Evolutionary conservation across 257 asterid genomes (phyloP).

Genomic region (Marsdenia floribunda): DNA sequence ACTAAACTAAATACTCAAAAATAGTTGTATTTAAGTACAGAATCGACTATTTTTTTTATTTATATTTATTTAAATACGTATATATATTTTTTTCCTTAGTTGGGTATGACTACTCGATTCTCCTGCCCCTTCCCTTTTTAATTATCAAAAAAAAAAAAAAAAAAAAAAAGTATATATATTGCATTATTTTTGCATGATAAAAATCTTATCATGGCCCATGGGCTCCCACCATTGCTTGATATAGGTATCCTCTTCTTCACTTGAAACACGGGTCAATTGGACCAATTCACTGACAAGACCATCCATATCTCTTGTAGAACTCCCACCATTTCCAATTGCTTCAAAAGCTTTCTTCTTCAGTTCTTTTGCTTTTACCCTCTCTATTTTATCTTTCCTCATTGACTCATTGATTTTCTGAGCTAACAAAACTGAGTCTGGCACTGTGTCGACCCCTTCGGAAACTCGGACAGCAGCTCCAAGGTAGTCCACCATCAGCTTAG

Average conservation of each 20-base stretch:
- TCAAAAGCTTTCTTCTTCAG: constrained; percentile 38
- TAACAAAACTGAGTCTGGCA: constrained; percentile 49
- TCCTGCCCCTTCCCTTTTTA: too few species aligned
- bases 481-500: constrained; percentile 46
- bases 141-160: too few species aligned
- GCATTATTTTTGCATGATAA: too few species aligned
- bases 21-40: too few species aligned
- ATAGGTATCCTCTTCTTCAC: not conserved
- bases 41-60: too few species aligned
- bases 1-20: too few species aligned
- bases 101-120: too few species aligned
- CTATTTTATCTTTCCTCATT: constrained; percentile 26
- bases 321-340: constrained; percentile 47
- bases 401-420: constrained; percentile 39
- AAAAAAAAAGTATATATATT: too few species aligned
- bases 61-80: too few species aligned
- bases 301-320: constrained; percentile 43
- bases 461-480: constrained; percentile 34
- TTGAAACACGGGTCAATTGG: constrained; percentile 11
- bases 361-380: constrained; percentile 42
- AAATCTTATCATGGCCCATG: too few species aligned
- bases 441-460: constrained; percentile 40
- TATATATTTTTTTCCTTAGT: too few species aligned
- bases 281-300: constrained; percentile 32
- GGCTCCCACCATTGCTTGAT: not conserved